Evolutionary conservation across 352 stramenopile species (phyloP).

Genomic region (Globisporangium iwayamae): DNA sequence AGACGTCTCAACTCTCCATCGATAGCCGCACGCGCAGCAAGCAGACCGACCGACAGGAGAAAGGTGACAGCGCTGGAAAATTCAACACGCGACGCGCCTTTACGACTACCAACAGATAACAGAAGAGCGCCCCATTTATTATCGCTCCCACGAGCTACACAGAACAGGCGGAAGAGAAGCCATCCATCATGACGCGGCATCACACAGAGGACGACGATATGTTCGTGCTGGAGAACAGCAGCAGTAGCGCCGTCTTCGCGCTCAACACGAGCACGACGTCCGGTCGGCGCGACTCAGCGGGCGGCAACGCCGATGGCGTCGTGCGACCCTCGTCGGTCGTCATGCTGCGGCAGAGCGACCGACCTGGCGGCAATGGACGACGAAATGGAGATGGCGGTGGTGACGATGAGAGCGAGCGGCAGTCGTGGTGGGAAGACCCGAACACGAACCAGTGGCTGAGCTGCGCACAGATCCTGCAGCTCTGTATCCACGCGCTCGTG

Average conservation of each 20-base stretch:
- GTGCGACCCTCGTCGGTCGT: slow-evolving; percentile 35
- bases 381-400: background rate
- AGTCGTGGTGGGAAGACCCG: slow-evolving; percentile 37
- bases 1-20: background rate
- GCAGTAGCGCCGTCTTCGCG: slow-evolving; percentile 8
- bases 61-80: background rate
- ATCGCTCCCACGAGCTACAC: background rate
- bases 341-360: slow-evolving; percentile 14
- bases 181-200: background rate
- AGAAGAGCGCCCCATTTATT: background rate
- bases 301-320: slow-evolving; percentile 15
- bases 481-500: slow-evolving; percentile 32
- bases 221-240: slow-evolving; percentile 24
- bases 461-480: slow-evolving; percentile 24
- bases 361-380: background rate
- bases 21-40: background rate
- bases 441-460: slow-evolving; percentile 17
- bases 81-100: background rate
- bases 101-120: background rate
- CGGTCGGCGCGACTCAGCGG: slow-evolving; percentile 10
- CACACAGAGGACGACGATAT: slow-evolving; percentile 21
- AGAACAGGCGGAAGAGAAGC: background rate
- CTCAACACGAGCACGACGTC: slow-evolving; percentile 9
- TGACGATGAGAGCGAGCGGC: slow-evolving; percentile 6
- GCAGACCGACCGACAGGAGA: background rate